These are phyloP conservation scores for Albifimbria verrucaria DNA, from an alignment of 2,329 filamentous ascomycete genomes.

Conservation along the genomic window DNA sequence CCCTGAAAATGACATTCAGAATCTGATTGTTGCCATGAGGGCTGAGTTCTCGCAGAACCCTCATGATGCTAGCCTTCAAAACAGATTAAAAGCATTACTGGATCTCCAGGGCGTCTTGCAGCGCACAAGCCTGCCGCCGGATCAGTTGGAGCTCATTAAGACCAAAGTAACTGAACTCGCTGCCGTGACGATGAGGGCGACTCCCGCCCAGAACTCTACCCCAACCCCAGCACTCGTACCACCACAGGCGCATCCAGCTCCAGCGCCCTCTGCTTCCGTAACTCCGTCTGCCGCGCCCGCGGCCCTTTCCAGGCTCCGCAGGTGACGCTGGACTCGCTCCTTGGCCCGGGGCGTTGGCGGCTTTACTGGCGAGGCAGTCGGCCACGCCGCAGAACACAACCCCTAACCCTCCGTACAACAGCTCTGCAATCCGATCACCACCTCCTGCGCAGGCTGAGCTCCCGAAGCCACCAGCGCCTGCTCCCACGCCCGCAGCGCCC, in stretches of 20 bases:
- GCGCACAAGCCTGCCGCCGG: slow-evolving; percentile 71
- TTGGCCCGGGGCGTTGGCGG: slow-evolving; percentile 59
- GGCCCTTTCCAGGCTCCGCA: slow-evolving; percentile 24
- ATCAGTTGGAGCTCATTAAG: slow-evolving; percentile 81
- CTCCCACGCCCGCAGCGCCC: slow-evolving; percentile 29
- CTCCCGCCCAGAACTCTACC: slow-evolving; percentile 38
- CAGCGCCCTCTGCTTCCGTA: slow-evolving; percentile 26
- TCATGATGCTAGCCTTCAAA: slow-evolving; percentile 71
- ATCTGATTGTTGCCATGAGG: slow-evolving; percentile 70
- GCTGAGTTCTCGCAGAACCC: slow-evolving; percentile 72
- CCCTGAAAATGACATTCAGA: slow-evolving; percentile 81
- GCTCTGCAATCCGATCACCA: slow-evolving; percentile 46
- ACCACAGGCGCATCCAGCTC: slow-evolving; percentile 24
- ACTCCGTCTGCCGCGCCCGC: slow-evolving; percentile 29
- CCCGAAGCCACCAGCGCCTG: slow-evolving; percentile 19
- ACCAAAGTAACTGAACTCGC: slow-evolving; percentile 77
- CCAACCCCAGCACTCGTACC: slow-evolving; percentile 31
- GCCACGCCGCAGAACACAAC: slow-evolving; percentile 45
- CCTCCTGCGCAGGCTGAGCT: slow-evolving; percentile 39
- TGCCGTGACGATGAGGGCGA: slow-evolving; percentile 57
- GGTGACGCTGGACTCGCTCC: slow-evolving; percentile 55
- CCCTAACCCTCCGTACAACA: slow-evolving; percentile 36
- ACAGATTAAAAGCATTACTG: slow-evolving; percentile 78
- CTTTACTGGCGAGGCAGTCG: slow-evolving; percentile 53
- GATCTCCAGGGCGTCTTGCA: slow-evolving; percentile 75